Conservation (phyloP, 2,329 filamentous ascomycete genomes). For the Spiromastix sp. region DNA sequence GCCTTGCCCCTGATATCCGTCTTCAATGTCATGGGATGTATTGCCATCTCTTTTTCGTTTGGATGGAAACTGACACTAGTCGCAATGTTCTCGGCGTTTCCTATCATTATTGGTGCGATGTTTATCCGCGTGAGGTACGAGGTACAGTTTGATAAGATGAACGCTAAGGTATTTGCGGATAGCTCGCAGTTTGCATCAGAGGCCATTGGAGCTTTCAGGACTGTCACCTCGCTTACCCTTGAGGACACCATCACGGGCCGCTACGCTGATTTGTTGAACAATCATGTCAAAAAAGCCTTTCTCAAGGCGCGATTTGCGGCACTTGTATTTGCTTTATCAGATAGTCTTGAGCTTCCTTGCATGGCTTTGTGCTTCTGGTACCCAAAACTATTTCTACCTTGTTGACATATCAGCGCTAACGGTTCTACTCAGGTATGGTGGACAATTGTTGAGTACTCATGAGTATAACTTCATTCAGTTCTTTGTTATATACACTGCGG, state of each 20-base stretch:
- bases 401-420: neutral
- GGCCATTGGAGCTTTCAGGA: slow-evolving; percentile 62
- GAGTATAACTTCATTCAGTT: slow-evolving; percentile 41
- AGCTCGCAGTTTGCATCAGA: slow-evolving; percentile 68
- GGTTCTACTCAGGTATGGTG: slow-evolving; percentile 51
- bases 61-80: slow-evolving; percentile 70
- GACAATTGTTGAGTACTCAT: slow-evolving; percentile 43
- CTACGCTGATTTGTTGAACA: slow-evolving; percentile 49
- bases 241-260: slow-evolving; percentile 54
- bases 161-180: slow-evolving; percentile 56
- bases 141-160: slow-evolving; percentile 58
- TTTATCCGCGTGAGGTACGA: slow-evolving; percentile 52
- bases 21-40: slow-evolving; percentile 54
- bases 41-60: slow-evolving; percentile 59
- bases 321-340: slow-evolving; percentile 57
- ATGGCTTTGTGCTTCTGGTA: slow-evolving; percentile 54
- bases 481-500: slow-evolving; percentile 53
- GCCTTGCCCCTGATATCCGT: slow-evolving; percentile 49
- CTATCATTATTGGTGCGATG: slow-evolving; percentile 39
- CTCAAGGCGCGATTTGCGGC: slow-evolving; percentile 52
- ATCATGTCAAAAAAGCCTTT: slow-evolving; percentile 51
- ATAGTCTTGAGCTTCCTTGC: slow-evolving; percentile 53
- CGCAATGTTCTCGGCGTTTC: slow-evolving; percentile 48
- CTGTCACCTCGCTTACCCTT: slow-evolving; percentile 59
- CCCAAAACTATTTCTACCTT: neutral